These are phyloP conservation scores for Tetrahymena elliotti DNA, from an alignment of 73 alveolate genomes.

Conservation along the genomic window DNA sequence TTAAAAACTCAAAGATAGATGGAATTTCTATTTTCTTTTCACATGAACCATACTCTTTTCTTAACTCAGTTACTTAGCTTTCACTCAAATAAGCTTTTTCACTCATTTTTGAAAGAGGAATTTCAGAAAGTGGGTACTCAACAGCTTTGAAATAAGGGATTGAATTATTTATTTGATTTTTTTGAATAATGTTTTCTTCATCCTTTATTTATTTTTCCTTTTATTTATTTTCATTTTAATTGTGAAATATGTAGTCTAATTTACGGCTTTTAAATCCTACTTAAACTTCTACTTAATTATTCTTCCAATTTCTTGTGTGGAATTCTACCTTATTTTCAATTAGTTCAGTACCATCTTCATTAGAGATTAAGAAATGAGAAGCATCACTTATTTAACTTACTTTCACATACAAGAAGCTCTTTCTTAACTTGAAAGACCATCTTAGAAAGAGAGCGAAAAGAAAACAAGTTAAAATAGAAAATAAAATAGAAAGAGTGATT, in stretches of 20 bases:
- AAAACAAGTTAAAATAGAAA: not conserved
- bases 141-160: not conserved
- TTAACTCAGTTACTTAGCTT: not conserved
- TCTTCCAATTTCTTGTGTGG: not conserved
- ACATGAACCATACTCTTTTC: conserved; percentile 16
- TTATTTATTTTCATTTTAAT: not conserved
- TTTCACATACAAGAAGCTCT: not conserved
- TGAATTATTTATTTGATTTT: not conserved
- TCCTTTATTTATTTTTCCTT: not conserved
- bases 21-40: conserved; percentile 21
- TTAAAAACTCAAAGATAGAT: conserved; percentile 2
- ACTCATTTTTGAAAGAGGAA: not conserved
- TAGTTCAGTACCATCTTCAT: not conserved
- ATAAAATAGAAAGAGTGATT: not conserved
- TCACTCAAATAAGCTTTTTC: not conserved
- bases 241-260: not conserved
- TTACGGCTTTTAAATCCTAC: not conserved
- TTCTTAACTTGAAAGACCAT: not conserved
- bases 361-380: not conserved
- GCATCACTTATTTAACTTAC: not conserved
- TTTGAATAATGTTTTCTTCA: not conserved
- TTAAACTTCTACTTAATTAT: not conserved
- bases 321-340: not conserved
- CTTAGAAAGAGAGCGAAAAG: not conserved
- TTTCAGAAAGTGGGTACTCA: not conserved